phyloP scores from a whole-genome alignment of 2,329 filamentous ascomycete species.

The Fusarium vanettenii region DNA sequence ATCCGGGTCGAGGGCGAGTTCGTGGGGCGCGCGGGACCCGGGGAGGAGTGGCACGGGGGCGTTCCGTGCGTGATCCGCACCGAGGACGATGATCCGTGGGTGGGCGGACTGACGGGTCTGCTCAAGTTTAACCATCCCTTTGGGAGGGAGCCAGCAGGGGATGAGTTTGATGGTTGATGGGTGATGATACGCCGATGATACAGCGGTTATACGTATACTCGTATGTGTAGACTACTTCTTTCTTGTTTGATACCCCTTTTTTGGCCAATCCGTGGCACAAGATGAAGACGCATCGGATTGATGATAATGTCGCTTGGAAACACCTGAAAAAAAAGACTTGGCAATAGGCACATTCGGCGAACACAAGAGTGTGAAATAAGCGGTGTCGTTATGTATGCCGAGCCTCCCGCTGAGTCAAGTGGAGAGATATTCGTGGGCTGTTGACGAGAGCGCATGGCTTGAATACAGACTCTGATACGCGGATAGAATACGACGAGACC shows the following conservation, averaged over 20 bases:
- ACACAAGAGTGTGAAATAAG: neutral
- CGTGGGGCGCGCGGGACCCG: constrained; percentile 62
- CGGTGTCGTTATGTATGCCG: neutral
- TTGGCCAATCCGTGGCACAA: neutral
- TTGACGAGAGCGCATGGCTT: neutral
- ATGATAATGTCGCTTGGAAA: neutral
- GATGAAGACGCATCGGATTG: neutral
- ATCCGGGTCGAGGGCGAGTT: constrained; percentile 90
- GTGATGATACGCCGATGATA: neutral
- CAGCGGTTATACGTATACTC: neutral
- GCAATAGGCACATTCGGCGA: neutral
- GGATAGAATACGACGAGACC: neutral
- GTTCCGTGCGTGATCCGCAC: constrained; percentile 90
- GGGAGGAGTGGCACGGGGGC: constrained; percentile 75
- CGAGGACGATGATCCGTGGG: constrained; percentile 91
- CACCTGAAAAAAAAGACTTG: neutral
- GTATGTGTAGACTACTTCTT: constrained; percentile 2
- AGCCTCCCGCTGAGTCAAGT: neutral
- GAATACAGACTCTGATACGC: neutral
- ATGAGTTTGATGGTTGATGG: constrained; percentile 44
- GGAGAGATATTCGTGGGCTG: neutral
- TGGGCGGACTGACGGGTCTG: constrained; percentile 90
- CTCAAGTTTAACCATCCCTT: constrained; percentile 99
- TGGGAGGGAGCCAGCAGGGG: constrained; percentile 61
- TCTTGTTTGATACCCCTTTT: constrained; percentile 30